Evolutionary conservation across 345 rosid species (phyloP), one percentile per base, ranked within the genome.

Genomic region (Eucalyptus decipiens): DNA sequence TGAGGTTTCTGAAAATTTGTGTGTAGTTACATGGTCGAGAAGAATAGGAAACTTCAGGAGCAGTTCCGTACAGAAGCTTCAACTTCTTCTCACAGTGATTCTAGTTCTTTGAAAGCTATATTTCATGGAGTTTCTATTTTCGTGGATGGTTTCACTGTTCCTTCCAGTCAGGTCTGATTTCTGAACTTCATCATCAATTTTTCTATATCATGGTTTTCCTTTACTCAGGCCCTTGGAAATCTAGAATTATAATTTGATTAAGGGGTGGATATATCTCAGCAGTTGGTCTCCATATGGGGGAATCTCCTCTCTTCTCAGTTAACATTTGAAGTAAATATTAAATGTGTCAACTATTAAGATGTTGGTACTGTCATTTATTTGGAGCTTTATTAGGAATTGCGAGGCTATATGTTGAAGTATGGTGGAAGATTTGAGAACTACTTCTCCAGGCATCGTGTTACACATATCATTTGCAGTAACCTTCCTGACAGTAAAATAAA

Each of bases 401-500:
- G 95, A 89, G 94, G 93, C 87, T 95, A 91, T 90, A 97, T 97
- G 99, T 90, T 94, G 92, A 94, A 90, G 81, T 81, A 93, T 86
- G 99, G 99, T 81, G 99, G 99, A 60, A 91, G 96, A 88, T 95
- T 94, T 83, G 96, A 95, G 94, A 97, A 96, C 89, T 96, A 97
- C 92, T 97, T 97, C 90, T 96, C 98, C 2, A 97, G 97, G 92
- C 96, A 90, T 90, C 90, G 92, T 52, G 99, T 96, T 51, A 95
- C 99, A 3, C 99, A 97, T 92, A 97, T 97, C 47, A 95, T 97
- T 72, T 97, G 99, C 89, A 96, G 97, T 93, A 97, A 96, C 88
- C 99, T 97, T 90, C 96, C 98, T 24, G 95, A 95, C 89, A 93
- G 96, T 89, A 97, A 97, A 95, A 92, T 95, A 88, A 96, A 96